A percentile compares a stretch with the other conserved stretches of the same genome.
Evolutionary conservation across 176 grass and related monocot genomes (phyloP).

Genomic region (Tillandsia fasciculata): DNA sequence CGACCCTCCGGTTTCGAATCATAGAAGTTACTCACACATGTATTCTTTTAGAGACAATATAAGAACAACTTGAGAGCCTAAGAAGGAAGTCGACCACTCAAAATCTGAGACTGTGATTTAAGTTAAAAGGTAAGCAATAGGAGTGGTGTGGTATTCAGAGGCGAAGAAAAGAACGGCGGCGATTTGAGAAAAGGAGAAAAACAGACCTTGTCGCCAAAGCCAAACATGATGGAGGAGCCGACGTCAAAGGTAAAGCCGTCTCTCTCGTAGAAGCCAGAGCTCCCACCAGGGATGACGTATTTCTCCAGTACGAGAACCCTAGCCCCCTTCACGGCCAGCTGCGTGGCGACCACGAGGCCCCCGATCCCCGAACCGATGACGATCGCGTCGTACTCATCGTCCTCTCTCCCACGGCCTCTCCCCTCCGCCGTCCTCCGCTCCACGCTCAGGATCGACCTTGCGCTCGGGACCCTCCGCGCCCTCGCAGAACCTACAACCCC

Average conservation of each 20-base stretch:
- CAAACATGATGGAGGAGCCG: slow-evolving; percentile 90
- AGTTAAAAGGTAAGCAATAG: neutral
- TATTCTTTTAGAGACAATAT: too few relatives aligned
- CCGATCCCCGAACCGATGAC: slow-evolving; percentile 85
- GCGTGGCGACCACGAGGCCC: slow-evolving; percentile 73
- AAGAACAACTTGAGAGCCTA: too few relatives aligned
- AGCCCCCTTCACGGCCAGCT: slow-evolving; percentile 70
- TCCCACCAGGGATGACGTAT: slow-evolving; percentile 81
- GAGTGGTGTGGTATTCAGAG: neutral
- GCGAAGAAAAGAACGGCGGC: neutral
- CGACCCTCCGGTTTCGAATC: too few relatives aligned
- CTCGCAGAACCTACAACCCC: neutral
- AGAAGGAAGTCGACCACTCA: too few relatives aligned
- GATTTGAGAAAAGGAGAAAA: neutral
- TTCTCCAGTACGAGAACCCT: slow-evolving; percentile 89
- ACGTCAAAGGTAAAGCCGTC: slow-evolving; percentile 89
- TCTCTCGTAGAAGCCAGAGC: slow-evolving; percentile 78
- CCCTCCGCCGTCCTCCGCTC: slow-evolving; percentile 2
- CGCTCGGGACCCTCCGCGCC: slow-evolving; percentile 23
- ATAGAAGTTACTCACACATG: too few relatives aligned
- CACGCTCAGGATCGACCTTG: slow-evolving; percentile 16
- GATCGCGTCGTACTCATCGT: slow-evolving; percentile 50
- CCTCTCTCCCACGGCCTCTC: slow-evolving; percentile 1
- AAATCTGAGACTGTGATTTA: too few relatives aligned
- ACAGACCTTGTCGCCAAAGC: slow-evolving; percentile 81